These are phyloP conservation scores for Achaetomiella virescens DNA, from an alignment of 495 filamentous ascomycete genomes.

Conservation along the genomic window DNA sequence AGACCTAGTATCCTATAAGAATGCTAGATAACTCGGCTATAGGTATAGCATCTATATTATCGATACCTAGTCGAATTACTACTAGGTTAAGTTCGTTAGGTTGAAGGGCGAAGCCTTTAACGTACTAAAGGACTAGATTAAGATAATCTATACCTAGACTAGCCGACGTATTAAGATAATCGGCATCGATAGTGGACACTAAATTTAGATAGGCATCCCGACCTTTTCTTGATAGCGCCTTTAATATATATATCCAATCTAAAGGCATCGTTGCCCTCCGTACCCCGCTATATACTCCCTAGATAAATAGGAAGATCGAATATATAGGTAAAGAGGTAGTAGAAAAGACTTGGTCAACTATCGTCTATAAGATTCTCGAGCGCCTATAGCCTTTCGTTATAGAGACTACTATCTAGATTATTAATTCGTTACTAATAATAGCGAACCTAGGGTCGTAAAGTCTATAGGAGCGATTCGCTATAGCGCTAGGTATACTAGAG, in stretches of 20 bases:
- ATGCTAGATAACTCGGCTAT: too few species aligned
- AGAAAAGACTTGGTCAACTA: background rate
- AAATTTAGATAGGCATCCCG: background rate
- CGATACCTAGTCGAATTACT: too few species aligned
- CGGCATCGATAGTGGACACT: background rate
- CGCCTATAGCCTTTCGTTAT: background rate
- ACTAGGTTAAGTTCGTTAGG: too few species aligned
- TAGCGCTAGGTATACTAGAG: background rate
- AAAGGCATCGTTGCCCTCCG: background rate
- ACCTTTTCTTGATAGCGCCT: background rate
- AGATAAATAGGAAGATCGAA: background rate
- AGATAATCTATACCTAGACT: background rate
- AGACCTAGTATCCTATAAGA: too few species aligned
- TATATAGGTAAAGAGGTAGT: background rate
- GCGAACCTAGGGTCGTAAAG: background rate
- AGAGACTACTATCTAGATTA: background rate
- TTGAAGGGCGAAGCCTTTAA: too few species aligned
- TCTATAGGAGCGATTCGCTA: background rate
- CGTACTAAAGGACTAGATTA: background rate
- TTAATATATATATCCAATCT: background rate
- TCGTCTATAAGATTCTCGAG: background rate
- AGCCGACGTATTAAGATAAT: background rate
- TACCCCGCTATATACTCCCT: background rate
- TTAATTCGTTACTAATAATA: background rate
- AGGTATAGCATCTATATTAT: too few species aligned